phyloP scores from a whole-genome alignment of 352 stramenopile species.

The Aphanomyces astaci region DNA sequence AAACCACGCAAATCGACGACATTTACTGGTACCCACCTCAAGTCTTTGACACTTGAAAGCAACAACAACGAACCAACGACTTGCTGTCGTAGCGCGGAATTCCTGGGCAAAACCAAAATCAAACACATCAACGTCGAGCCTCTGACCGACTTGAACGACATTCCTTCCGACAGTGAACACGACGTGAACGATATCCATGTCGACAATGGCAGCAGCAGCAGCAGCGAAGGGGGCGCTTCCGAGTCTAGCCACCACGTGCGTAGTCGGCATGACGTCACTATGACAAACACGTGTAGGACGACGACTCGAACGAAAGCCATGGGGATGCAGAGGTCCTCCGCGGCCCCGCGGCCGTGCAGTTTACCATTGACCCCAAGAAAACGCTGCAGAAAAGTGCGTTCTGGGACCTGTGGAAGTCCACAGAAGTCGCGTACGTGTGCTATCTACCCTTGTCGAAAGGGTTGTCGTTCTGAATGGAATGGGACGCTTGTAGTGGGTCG shows the following conservation, averaged over 20 bases:
- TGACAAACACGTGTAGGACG: neutral
- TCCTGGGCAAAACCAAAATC: conserved; percentile 17
- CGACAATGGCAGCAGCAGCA: no score
- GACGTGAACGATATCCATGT: neutral
- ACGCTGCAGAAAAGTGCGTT: conserved; percentile 13
- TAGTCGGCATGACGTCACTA: no score
- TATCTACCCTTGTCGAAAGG: no score
- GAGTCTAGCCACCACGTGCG: neutral
- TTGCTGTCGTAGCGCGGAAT: conserved; percentile 10
- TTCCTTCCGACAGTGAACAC: neutral
- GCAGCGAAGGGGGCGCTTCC: no score
- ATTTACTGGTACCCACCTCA: conserved; percentile 12
- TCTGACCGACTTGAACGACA: conserved; percentile 12
- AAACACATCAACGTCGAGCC: conserved; percentile 12
- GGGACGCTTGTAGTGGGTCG: conserved; percentile 46
- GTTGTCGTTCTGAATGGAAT: no score
- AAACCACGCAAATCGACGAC: conserved; percentile 23
- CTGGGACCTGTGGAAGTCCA: conserved; percentile 22
- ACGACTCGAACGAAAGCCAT: neutral
- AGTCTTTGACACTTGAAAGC: no score
- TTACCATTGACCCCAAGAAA: conserved; percentile 7
- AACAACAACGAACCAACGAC: no score
- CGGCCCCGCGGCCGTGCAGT: neutral
- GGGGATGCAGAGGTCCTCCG: neutral
- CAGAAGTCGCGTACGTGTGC: conserved; percentile 11